These are phyloP conservation scores for Neurospora sp. DNA, from an alignment of 495 filamentous ascomycete species.

Conservation along the genomic window DNA sequence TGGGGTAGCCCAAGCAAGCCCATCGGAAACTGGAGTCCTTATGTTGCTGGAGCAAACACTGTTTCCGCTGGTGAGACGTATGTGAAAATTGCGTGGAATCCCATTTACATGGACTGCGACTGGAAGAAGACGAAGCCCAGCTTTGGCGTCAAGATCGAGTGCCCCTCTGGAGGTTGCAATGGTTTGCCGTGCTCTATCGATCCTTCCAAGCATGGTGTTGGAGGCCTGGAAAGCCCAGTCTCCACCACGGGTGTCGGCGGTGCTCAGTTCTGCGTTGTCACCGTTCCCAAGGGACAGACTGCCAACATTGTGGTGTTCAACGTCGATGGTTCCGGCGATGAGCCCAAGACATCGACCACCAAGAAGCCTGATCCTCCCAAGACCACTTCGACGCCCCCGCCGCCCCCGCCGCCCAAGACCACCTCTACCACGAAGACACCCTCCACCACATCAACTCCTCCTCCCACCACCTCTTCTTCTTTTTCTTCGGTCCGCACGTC, in stretches of 20 bases:
- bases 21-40: conserved; percentile 72
- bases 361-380: conserved; percentile 1
- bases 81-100: conserved; percentile 73
- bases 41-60: conserved; percentile 69
- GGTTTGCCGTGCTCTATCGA: conserved; percentile 69
- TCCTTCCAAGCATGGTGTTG: conserved; percentile 41
- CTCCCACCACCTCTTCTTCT: conserved; percentile 6
- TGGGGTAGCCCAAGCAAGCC: conserved; percentile 60
- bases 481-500: conserved; percentile 7
- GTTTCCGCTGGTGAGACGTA: conserved; percentile 54
- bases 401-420: conserved; percentile 1
- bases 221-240: conserved; percentile 50
- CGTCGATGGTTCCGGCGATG: conserved; percentile 26
- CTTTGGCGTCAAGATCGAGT: conserved; percentile 65
- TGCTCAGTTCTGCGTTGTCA: conserved; percentile 70
- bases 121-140: conserved; percentile 49
- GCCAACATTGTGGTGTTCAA: conserved; percentile 59
- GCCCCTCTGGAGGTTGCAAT: conserved; percentile 55
- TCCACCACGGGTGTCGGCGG: conserved; percentile 53
- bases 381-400: conserved; percentile 2
- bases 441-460: conserved; percentile 4
- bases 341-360: conserved; percentile 2
- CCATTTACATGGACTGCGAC: conserved; percentile 52
- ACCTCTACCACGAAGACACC: conserved; percentile 6
- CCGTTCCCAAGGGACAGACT: conserved; percentile 54